Conservation (phyloP, 2,329 filamentous ascomycete genomes). For the Penicillium sp. region DNA sequence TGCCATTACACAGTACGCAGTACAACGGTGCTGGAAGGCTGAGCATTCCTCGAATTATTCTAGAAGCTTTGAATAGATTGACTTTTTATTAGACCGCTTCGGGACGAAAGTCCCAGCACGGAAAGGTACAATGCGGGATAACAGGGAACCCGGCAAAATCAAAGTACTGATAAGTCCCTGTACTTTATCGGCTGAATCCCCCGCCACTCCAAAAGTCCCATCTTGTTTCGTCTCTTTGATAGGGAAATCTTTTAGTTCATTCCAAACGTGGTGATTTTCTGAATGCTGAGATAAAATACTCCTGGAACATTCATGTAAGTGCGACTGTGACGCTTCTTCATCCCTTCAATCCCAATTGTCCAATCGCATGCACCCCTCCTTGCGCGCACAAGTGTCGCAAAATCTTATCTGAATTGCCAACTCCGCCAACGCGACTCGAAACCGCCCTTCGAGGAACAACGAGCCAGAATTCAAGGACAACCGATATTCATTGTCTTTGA, state of each 20-base stretch:
- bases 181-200: conserved; percentile 7
- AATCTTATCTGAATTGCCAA: conserved; percentile 18
- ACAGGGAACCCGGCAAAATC: background rate
- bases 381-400: conserved; percentile 20
- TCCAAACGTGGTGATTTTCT: no score
- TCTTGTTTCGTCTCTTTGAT: background rate
- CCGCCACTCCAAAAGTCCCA: conserved; percentile 13
- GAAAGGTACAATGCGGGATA: background rate
- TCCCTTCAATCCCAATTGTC: background rate
- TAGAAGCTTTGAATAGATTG: background rate
- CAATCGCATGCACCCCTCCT: conserved; percentile 18
- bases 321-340: background rate
- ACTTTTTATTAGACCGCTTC: conserved; percentile 7
- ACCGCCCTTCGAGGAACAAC: background rate
- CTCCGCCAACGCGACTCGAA: background rate
- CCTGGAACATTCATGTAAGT: background rate
- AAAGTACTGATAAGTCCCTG: conserved; percentile 6
- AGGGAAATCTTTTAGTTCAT: no score
- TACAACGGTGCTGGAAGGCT: background rate
- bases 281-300: no score
- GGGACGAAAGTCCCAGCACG: conserved; percentile 2
- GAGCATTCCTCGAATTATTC: background rate
- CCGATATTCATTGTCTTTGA: background rate
- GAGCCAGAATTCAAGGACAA: background rate
- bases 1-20: no score